Percentiles rank a stretch among this genome's conserved stretches.
Evolutionary conservation across 2,329 filamentous ascomycete species (phyloP).

Genomic region (Passalora sequoiae): DNA sequence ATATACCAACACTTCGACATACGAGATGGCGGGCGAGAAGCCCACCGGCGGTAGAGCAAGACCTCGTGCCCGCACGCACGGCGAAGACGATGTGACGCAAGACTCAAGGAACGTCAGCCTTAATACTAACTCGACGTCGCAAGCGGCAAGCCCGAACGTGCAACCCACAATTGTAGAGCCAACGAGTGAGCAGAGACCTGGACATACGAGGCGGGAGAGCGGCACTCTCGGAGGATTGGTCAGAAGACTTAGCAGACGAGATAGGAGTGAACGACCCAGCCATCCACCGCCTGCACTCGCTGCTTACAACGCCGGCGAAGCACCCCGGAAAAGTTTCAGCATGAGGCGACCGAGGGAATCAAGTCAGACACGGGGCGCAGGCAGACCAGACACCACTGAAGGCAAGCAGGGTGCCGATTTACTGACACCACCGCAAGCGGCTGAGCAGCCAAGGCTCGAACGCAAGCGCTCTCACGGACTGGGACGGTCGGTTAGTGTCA

Average conservation of each 20-base stretch:
- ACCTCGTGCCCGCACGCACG: conserved; percentile 84
- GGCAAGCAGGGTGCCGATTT: conserved; percentile 56
- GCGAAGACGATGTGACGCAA: conserved; percentile 83
- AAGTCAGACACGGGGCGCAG: conserved; percentile 39
- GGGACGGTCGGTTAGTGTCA: conserved; percentile 85
- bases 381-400: conserved; percentile 52
- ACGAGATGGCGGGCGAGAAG: conserved; percentile 85
- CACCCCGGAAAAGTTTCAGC: conserved; percentile 82
- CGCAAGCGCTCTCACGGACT: conserved; percentile 52
- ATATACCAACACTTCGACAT: conserved; percentile 77
- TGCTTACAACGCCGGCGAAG: conserved; percentile 64
- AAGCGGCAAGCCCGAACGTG: neutral
- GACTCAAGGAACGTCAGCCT: conserved; percentile 62
- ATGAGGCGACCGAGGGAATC: conserved; percentile 59
- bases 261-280: conserved; percentile 56
- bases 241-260: conserved; percentile 84
- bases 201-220: conserved; percentile 70
- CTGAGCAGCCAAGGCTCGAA: conserved; percentile 42
- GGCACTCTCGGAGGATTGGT: conserved; percentile 78
- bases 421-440: conserved; percentile 62
- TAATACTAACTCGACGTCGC: conserved; percentile 48
- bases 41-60: conserved; percentile 77
- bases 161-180: conserved; percentile 42
- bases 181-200: conserved; percentile 39
- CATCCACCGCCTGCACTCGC: conserved; percentile 70